Percentiles rank a stretch among this genome's conserved stretches.
phyloP scores from a whole-genome alignment of 371 early-diverging fungal genomes.

The Mucor circinelloides region DNA sequence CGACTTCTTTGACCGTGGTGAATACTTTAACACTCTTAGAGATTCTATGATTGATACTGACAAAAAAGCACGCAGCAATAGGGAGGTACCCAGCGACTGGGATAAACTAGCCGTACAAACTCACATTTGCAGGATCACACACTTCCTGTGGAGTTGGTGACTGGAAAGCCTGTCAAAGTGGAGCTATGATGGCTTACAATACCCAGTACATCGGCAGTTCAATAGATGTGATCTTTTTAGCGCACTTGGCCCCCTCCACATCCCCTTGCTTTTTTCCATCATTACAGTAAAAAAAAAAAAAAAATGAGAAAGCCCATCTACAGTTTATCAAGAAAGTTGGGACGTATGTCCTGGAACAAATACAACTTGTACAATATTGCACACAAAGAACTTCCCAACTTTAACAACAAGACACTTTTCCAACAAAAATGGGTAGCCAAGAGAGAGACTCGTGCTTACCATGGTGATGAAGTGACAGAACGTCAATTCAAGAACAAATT shows the following conservation, averaged over 20 bases:
- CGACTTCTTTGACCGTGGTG: too few species aligned
- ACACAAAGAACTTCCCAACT: slow-evolving; percentile 59
- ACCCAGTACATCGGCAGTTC: not conserved
- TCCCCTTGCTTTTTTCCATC: slow-evolving; percentile 13
- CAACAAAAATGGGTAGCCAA: slow-evolving; percentile 96
- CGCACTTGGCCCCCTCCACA: not conserved
- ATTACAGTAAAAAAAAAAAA: not conserved
- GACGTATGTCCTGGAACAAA: slow-evolving; percentile 94
- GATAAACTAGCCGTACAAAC: too few species aligned
- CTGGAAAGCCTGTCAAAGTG: not conserved
- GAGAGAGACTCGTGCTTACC: slow-evolving; percentile 91
- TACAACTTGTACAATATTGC: slow-evolving; percentile 88
- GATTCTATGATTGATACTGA: too few species aligned
- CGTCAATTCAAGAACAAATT: slow-evolving; percentile 73
- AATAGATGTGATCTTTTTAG: not conserved
- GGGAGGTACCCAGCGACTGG: too few species aligned
- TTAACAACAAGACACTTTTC: slow-evolving; percentile 79
- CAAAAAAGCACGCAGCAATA: too few species aligned
- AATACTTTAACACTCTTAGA: too few species aligned
- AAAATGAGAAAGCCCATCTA: slow-evolving; percentile 56
- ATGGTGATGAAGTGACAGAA: slow-evolving; percentile 89
- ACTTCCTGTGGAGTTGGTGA: not conserved
- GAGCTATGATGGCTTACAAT: not conserved
- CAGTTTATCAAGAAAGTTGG: slow-evolving; percentile 69
- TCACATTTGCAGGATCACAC: not conserved